Conservation (phyloP, 2,329 filamentous ascomycete species). For the Colletotrichum godetiae region DNA sequence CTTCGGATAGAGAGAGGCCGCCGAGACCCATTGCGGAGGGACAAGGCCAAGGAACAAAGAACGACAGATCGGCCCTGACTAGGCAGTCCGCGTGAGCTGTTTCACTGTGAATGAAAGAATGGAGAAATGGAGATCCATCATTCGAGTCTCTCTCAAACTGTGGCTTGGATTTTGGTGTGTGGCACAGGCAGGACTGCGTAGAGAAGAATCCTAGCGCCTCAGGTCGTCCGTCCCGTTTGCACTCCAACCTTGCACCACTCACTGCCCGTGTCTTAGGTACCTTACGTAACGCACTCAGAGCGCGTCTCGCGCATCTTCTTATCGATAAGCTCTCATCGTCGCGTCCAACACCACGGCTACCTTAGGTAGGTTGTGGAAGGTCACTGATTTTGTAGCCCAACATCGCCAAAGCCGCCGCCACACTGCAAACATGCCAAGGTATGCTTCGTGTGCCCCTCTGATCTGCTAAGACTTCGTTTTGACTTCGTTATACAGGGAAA, state of each 20-base stretch:
- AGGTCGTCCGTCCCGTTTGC: neutral
- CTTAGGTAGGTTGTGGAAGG: neutral
- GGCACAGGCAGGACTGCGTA: neutral
- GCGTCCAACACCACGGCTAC: constrained; percentile 33
- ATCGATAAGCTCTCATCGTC: constrained; percentile 35
- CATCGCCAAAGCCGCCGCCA: constrained; percentile 16
- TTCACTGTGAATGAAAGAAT: constrained; percentile 32
- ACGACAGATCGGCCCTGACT: constrained; percentile 9
- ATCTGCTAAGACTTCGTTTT: neutral
- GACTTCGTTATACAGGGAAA: constrained; percentile 75
- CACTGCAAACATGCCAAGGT: constrained; percentile 35
- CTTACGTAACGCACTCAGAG: constrained; percentile 6
- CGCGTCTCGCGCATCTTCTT: constrained; percentile 32
- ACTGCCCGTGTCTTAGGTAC: neutral
- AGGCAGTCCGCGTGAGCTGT: constrained; percentile 27
- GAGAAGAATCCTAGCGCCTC: neutral
- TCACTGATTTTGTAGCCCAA: constrained; percentile 26
- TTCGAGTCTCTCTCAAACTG: constrained; percentile 1
- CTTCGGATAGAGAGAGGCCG: constrained; percentile 19
- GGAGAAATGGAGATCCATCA: constrained; percentile 23
- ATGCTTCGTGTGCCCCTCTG: neutral
- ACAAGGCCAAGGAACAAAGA: constrained; percentile 21
- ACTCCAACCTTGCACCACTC: neutral
- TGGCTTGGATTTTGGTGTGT: neutral
- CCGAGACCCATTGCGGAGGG: neutral